These are phyloP conservation scores for Candida oleophila DNA, from an alignment of 805 yeast genomes.

Conservation along the genomic window DNA sequence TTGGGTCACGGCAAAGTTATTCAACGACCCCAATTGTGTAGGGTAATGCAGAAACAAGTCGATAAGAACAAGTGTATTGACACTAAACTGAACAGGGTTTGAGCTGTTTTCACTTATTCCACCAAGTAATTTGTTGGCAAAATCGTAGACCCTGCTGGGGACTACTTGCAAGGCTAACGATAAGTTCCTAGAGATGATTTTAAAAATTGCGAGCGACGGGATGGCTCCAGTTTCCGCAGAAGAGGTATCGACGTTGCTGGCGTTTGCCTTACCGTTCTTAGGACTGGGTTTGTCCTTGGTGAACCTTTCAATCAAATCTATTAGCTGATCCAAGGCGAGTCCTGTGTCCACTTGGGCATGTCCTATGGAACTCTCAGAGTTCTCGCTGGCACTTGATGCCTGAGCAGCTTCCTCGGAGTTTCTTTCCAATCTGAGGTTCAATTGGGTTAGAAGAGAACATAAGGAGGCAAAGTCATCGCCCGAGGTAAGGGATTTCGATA, in stretches of 20 bases:
- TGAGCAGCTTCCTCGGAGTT: neutral
- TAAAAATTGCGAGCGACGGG: slow-evolving; percentile 19
- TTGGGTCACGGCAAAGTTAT: slow-evolving; percentile 32
- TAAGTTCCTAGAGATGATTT: slow-evolving; percentile 29
- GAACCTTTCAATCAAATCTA: slow-evolving; percentile 11
- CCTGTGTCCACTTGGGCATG: neutral
- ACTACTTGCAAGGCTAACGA: slow-evolving; percentile 24
- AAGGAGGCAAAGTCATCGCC: neutral
- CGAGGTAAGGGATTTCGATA: neutral
- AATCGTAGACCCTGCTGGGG: slow-evolving; percentile 36
- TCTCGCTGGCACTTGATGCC: neutral
- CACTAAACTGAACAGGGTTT: slow-evolving; percentile 14
- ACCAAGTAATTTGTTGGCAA: slow-evolving; percentile 28
- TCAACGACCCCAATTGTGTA: slow-evolving; percentile 33
- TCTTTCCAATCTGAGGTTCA: neutral
- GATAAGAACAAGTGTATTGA: slow-evolving; percentile 31
- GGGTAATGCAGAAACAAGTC: slow-evolving; percentile 40
- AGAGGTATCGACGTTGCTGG: neutral
- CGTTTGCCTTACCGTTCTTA: slow-evolving; percentile 1
- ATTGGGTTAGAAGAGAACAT: neutral
- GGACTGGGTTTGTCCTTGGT: slow-evolving; percentile 2
- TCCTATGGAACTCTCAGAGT: neutral
- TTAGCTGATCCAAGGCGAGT: neutral
- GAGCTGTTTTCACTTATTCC: slow-evolving; percentile 14
- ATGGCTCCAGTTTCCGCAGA: neutral